phyloP scores from a whole-genome alignment of 345 rosid genomes.

The Psidium friedrichsthalianum region DNA sequence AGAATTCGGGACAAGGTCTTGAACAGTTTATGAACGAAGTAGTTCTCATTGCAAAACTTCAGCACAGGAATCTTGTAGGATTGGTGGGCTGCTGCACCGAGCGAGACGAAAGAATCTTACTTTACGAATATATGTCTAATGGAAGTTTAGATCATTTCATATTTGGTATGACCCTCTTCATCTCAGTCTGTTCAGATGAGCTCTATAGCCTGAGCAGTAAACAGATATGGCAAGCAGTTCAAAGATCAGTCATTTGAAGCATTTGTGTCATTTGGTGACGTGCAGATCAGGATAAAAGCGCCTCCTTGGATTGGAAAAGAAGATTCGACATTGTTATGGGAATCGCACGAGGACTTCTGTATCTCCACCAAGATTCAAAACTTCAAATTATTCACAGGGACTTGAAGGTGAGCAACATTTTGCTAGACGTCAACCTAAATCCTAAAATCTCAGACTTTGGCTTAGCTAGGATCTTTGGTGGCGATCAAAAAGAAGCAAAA shows the following conservation, averaged over 20 bases:
- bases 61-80: constrained; percentile 43
- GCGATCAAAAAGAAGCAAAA: not conserved
- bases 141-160: constrained; percentile 28
- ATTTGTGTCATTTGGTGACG: not conserved
- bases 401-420: not conserved
- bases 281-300: constrained; percentile 17
- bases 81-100: constrained; percentile 36
- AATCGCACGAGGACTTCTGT: not conserved
- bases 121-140: constrained; percentile 31
- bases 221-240: not conserved
- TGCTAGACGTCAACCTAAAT: not conserved
- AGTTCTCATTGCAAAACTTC: constrained; percentile 29
- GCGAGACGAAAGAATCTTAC: constrained; percentile 14
- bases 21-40: constrained; percentile 29
- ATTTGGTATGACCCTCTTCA: constrained; percentile 12
- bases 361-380: not conserved
- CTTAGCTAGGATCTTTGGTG: not conserved
- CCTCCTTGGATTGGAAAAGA: not conserved
- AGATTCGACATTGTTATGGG: not conserved
- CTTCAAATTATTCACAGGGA: not conserved
- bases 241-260: not conserved
- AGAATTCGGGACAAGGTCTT: constrained; percentile 25
- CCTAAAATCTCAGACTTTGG: not conserved
- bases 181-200: not conserved
- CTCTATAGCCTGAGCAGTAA: not conserved